Evolutionary conservation across 306 rosid genomes (phyloP).

Genomic region (peach (Prunus persica)): Prunus_persica_NCBIv2 NC_034011.1:15136001-15136500

Average conservation of each 20-base stretch:
- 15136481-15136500: too few relatives aligned
- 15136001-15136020: too few relatives aligned
- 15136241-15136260: constrained; percentile 50
- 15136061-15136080: too few relatives aligned
- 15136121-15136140: constrained; percentile 4
- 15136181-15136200: constrained; percentile 39
- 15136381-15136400: not conserved
- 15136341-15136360: not conserved
- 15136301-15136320: not conserved
- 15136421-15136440: too few relatives aligned
- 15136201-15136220: constrained; percentile 62
- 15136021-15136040: too few relatives aligned
- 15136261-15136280: constrained; percentile 39
- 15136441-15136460: too few relatives aligned
- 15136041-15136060: too few relatives aligned
- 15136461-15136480: too few relatives aligned
- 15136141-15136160: constrained; percentile 31
- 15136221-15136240: constrained; percentile 42
- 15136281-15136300: not conserved
- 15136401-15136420: not conserved
- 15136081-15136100: not conserved
- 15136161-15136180: constrained; percentile 31
- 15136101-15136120: constrained; percentile 11
- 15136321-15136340: not conserved
- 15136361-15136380: not conserved